A percentile compares a stretch with the other conserved stretches of the same genome.
These are phyloP conservation scores for Penicillium psychrosexuale DNA, from an alignment of 2,329 filamentous ascomycete genomes.

Conservation along the genomic window DNA sequence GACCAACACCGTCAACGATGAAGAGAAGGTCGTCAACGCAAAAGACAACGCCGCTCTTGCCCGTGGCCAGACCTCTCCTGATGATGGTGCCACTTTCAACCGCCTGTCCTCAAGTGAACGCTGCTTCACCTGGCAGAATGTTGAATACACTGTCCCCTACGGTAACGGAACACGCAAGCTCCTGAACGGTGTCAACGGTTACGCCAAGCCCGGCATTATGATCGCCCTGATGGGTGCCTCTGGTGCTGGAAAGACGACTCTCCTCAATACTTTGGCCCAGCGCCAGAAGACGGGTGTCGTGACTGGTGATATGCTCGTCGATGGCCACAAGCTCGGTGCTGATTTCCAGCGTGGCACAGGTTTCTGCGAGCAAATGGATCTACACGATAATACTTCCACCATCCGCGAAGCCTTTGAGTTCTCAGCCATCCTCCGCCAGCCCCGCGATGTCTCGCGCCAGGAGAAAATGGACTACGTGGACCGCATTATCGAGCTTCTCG, in stretches of 20 bases:
- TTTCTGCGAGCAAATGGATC: conserved; percentile 69
- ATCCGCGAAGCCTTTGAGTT: conserved; percentile 68
- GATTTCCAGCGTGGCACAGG: conserved; percentile 69
- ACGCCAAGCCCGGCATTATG: conserved; percentile 75
- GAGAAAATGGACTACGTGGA: conserved; percentile 67
- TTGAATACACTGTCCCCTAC: conserved; percentile 71
- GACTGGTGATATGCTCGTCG: conserved; percentile 68
- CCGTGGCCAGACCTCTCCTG: conserved; percentile 28
- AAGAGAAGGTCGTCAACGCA: conserved; percentile 52
- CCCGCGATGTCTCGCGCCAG: conserved; percentile 50
- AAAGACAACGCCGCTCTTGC: conserved; percentile 29
- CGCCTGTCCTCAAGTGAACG: conserved; percentile 56
- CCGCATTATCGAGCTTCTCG: conserved; percentile 63
- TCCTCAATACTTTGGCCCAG: conserved; percentile 74
- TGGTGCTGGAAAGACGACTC: conserved; percentile 78
- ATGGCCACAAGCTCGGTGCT: conserved; percentile 58
- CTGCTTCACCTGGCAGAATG: conserved; percentile 68
- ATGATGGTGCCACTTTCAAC: conserved; percentile 36
- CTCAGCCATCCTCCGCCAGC: conserved; percentile 63
- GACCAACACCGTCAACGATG: conserved; percentile 50
- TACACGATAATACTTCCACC: conserved; percentile 66
- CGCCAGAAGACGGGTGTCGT: conserved; percentile 65
- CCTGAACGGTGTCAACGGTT: conserved; percentile 69
- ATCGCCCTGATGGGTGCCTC: conserved; percentile 78
- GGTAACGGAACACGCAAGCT: conserved; percentile 60